Percentiles rank a stretch among this genome's conserved stretches.
Conservation (phyloP, 352 stramenopile genomes). For the Phytophthora fragariae region DNA sequence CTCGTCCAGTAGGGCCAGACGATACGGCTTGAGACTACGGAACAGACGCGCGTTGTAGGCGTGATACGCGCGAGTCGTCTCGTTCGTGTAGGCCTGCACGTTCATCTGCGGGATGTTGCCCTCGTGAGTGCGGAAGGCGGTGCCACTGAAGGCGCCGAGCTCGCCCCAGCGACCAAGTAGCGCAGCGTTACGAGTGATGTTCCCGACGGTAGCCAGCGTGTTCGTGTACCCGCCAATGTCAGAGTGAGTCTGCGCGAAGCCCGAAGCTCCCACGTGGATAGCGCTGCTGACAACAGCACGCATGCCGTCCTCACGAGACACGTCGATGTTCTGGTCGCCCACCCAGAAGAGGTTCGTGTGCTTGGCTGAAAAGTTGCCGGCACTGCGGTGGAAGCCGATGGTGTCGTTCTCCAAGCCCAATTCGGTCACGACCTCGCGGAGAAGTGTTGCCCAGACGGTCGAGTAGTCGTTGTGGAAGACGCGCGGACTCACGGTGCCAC, state of each 20-base stretch:
- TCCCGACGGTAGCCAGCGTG: slow-evolving; percentile 30
- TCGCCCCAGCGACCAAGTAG: slow-evolving; percentile 39
- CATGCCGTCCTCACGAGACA: slow-evolving; percentile 35
- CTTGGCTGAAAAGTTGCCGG: slow-evolving; percentile 35
- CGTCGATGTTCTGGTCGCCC: slow-evolving; percentile 42
- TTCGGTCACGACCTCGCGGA: slow-evolving; percentile 31
- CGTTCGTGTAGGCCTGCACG: slow-evolving; percentile 38
- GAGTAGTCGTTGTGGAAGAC: slow-evolving; percentile 41
- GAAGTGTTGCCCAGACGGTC: slow-evolving; percentile 32
- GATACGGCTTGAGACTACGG: slow-evolving; percentile 38
- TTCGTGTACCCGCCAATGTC: slow-evolving; percentile 41
- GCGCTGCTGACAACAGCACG: slow-evolving; percentile 36
- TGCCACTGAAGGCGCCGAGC: slow-evolving; percentile 33
- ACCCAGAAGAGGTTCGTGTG: slow-evolving; percentile 43
- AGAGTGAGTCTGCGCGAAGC: slow-evolving; percentile 36
- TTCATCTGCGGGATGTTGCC: slow-evolving; percentile 41
- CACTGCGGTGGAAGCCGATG: slow-evolving; percentile 39
- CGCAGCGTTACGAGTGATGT: slow-evolving; percentile 33
- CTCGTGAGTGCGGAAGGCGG: slow-evolving; percentile 39
- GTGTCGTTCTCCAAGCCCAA: slow-evolving; percentile 37
- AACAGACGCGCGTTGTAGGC: slow-evolving; percentile 38
- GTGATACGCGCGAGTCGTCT: slow-evolving; percentile 30
- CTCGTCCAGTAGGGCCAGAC: slow-evolving; percentile 26
- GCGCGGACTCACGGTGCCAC: slow-evolving; percentile 27
- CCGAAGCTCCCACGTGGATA: slow-evolving; percentile 33